Percentiles rank a stretch among this genome's conserved stretches.
Conservation (phyloP, 352 stramenopile species). For the Achlya hypogyna region DNA sequence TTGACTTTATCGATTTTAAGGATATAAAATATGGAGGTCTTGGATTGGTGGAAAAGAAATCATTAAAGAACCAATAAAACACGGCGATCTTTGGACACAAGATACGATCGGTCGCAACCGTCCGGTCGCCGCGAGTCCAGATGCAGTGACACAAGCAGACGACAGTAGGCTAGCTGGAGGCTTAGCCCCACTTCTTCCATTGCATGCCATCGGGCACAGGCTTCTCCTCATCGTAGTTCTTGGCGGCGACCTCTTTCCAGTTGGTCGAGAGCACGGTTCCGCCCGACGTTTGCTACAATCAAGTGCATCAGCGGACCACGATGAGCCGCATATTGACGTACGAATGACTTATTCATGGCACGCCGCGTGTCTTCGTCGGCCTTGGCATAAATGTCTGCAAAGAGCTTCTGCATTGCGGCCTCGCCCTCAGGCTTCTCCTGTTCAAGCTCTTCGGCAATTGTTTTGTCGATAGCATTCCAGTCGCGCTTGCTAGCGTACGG, state of each 20-base stretch:
- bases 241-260: slow-evolving; percentile 84
- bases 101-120: too few species aligned
- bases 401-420: slow-evolving; percentile 87
- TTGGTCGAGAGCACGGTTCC: slow-evolving; percentile 88
- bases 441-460: slow-evolving; percentile 70
- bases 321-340: slow-evolving; percentile 29
- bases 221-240: slow-evolving; percentile 87
- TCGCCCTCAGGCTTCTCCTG: slow-evolving; percentile 86
- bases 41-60: neutral
- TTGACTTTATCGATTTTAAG: too few species aligned
- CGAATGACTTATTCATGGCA: slow-evolving; percentile 91
- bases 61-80: too few species aligned
- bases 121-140: too few species aligned
- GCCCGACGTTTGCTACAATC: slow-evolving; percentile 81
- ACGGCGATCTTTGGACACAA: too few species aligned
- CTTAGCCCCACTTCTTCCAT: slow-evolving; percentile 79
- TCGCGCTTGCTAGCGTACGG: slow-evolving; percentile 79
- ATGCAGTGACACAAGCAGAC: too few species aligned
- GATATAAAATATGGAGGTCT: too few species aligned
- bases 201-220: slow-evolving; percentile 81
- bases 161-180: too few species aligned
- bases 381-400: slow-evolving; percentile 89
- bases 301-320: neutral
- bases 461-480: slow-evolving; percentile 83
- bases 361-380: slow-evolving; percentile 83